These are phyloP conservation scores for Candida maris DNA, from an alignment of 805 yeast genomes.

Conservation along the genomic window DNA sequence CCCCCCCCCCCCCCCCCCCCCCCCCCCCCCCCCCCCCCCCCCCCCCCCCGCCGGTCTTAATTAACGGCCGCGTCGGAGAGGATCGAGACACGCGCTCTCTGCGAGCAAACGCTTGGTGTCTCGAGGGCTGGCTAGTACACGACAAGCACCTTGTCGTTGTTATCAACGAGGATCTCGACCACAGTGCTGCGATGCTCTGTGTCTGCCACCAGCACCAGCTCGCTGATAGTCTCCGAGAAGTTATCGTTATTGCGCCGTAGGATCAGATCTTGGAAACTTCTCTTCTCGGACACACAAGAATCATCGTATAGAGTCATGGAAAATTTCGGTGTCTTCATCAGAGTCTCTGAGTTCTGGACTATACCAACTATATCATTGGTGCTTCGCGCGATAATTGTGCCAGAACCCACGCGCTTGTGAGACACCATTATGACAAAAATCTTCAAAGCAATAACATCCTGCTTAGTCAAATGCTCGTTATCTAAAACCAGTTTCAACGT, in stretches of 20 bases:
- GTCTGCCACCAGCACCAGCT: conserved; percentile 21
- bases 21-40: too few species aligned
- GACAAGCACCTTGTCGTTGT: conserved; percentile 24
- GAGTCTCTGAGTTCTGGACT: conserved; percentile 5
- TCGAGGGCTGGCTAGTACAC: too few species aligned
- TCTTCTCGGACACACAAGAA: conserved; percentile 1
- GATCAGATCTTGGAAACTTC: conserved; percentile 9
- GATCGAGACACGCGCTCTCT: too few species aligned
- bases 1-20: too few species aligned
- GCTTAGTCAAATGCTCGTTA: conserved; percentile 11
- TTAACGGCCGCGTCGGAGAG: too few species aligned
- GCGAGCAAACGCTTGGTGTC: too few species aligned
- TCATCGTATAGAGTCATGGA: conserved; percentile 4
- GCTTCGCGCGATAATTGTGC: conserved; percentile 9
- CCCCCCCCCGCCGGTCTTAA: too few species aligned
- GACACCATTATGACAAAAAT: conserved; percentile 22
- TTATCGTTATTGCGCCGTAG: conserved; percentile 1
- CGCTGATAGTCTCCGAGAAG: conserved; percentile 12
- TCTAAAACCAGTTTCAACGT: conserved; percentile 21
- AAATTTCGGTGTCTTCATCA: conserved; percentile 12
- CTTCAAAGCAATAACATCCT: conserved; percentile 24
- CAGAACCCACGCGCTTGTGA: conserved; percentile 16
- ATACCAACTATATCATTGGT: conserved; percentile 8
- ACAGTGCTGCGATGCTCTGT: conserved; percentile 9
- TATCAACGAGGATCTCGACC: conserved; percentile 15